These are phyloP conservation scores for Tetrahymena elliotti DNA, from an alignment of 73 alveolate species.

Conservation along the genomic window DNA sequence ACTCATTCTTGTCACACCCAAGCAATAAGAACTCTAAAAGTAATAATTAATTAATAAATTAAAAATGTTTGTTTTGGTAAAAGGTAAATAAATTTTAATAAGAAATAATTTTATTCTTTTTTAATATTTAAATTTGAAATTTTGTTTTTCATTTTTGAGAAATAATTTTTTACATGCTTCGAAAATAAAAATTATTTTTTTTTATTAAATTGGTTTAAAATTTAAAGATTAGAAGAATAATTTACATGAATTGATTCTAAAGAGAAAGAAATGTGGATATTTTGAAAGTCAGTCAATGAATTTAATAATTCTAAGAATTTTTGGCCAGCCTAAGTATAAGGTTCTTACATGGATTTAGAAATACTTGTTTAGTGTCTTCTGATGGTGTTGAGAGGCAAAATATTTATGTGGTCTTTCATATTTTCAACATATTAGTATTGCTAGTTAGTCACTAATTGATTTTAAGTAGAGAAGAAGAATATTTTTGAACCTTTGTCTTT, in stretches of 20 bases:
- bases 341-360: not conserved
- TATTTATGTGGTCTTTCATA: not conserved
- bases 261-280: slow-evolving; percentile 19
- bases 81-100: too few relatives aligned
- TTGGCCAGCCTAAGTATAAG: slow-evolving; percentile 16
- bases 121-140: not conserved
- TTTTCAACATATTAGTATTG: not conserved
- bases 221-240: not conserved
- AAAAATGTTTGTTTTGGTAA: too few relatives aligned
- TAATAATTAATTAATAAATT: too few relatives aligned
- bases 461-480: not conserved
- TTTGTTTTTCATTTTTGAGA: too few relatives aligned
- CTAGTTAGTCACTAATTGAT: not conserved
- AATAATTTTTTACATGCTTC: too few relatives aligned
- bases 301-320: not conserved
- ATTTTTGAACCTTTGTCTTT: not conserved
- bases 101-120: not conserved
- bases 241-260: slow-evolving; percentile 32
- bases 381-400: not conserved
- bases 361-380: not conserved
- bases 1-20: slow-evolving; percentile 56
- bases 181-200: not conserved
- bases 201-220: not conserved
- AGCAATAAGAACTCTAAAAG: slow-evolving; percentile 34
- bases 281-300: not conserved